These are phyloP conservation scores for Cryptosporidium tyzzeri DNA, from an alignment of 169 alveolate genomes.

Conservation along the genomic window DNA sequence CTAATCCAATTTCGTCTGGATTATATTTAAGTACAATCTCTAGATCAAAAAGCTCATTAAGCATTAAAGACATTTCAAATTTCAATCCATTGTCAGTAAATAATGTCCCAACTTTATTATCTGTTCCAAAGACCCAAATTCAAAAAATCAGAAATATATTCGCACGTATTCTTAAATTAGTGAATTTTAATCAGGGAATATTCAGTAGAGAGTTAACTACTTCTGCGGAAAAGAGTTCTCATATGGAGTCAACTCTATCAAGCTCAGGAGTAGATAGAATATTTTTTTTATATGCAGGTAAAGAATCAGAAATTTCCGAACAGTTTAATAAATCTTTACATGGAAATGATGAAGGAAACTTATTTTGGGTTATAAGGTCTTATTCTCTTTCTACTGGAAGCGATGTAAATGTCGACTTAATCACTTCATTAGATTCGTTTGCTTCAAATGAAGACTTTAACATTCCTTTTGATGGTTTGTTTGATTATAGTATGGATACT, in stretches of 20 bases:
- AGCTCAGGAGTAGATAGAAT: constrained; percentile 42
- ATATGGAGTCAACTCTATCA: constrained; percentile 25
- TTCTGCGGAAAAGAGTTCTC: not conserved
- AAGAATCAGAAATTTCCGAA: constrained; percentile 19
- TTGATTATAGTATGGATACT: constrained; percentile 41
- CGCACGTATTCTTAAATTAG: not conserved
- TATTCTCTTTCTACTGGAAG: constrained; percentile 31
- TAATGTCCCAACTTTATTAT: not conserved
- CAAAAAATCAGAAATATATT: not conserved
- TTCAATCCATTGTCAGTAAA: constrained; percentile 17
- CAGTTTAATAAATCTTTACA: constrained; percentile 35
- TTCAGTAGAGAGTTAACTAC: not conserved
- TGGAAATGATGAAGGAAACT: constrained; percentile 42
- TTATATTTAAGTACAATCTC: constrained; percentile 21
- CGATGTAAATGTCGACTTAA: constrained; percentile 25
- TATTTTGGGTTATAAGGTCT: constrained; percentile 52
- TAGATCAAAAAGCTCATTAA: constrained; percentile 25
- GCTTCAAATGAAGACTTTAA: not conserved
- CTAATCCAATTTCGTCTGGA: constrained; percentile 34
- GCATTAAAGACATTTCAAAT: constrained; percentile 27
- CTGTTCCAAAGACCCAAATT: not conserved
- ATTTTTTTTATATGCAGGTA: constrained; percentile 56
- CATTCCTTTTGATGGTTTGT: constrained; percentile 35
- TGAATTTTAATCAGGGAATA: not conserved
- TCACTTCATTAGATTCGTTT: constrained; percentile 11